Evolutionary conservation across 441 rosid genomes (phyloP), one percentile per base, ranked within the genome.

Genomic region (Gossypium gossypioides): DNA sequence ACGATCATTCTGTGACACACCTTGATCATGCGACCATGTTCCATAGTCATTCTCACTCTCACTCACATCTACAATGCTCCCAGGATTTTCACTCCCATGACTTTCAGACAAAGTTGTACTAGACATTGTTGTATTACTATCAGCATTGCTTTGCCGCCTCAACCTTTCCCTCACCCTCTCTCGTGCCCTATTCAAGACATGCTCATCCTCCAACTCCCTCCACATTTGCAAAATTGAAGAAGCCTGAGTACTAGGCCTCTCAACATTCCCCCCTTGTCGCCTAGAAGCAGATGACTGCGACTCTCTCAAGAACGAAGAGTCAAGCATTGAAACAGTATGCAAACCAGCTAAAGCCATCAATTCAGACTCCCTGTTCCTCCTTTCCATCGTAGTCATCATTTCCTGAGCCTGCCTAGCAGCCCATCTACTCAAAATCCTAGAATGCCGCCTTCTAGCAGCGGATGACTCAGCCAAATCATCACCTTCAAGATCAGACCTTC

Each of bases 191-290:
- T 72, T 86, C 84, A 91, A 73, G 81, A 89, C 22, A 79, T 91
- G 97, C 68, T 88, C 97, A 76, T 91, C 97, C 84, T 91, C 95
- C 84, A 91, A 79, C 84, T 91, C 97, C 83, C 97, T 80, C 97
- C 97, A 91, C 97, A 91, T 91, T 78, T 88, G 94, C 80, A 89
- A 61, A 80, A 91, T 91, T 1, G 88, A 48, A 50, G 97, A 91
- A 3, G 97, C 95, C 76, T 77, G 92, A 62, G 90, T 91, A 72
- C 78, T 87, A 0, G 97, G 95, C 80, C 90, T 81, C 81, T 91
- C 97, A 34, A 69, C 86, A 15, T 67, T 50, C 12, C 82, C 77
- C 3, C 92, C 93, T 71, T 88, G 93, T 77, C 88, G 78, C 73
- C 89, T 81, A 1, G 90, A 81, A 66, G 87, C 74, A 2, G 92